phyloP scores from a whole-genome alignment of 2,329 filamentous ascomycete genomes.

The Cercospora janseana region DNA sequence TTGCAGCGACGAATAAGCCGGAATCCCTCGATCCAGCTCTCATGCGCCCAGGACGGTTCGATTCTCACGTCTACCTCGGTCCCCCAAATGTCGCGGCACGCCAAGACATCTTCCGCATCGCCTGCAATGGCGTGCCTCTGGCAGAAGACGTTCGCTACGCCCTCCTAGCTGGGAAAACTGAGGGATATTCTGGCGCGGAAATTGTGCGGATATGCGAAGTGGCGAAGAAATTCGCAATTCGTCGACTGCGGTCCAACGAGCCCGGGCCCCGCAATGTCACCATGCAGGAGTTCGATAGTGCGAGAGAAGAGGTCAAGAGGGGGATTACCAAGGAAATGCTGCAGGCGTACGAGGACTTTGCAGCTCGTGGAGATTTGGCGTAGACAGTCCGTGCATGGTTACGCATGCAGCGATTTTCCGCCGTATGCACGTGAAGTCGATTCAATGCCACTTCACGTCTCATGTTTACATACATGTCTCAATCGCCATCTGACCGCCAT shows the following conservation, averaged over 20 bases:
- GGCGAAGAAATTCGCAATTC: conserved; percentile 34
- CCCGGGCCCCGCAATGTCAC: conserved; percentile 37
- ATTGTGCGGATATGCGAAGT: conserved; percentile 59
- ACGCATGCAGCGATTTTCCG: too few relatives aligned
- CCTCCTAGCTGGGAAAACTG: conserved; percentile 61
- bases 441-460: too few relatives aligned
- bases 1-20: conserved; percentile 89
- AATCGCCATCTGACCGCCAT: too few relatives aligned
- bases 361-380: neutral
- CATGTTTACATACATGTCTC: too few relatives aligned
- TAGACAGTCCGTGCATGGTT: neutral
- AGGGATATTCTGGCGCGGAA: conserved; percentile 85
- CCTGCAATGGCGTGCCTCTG: conserved; percentile 61
- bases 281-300: conserved; percentile 46
- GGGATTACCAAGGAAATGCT: conserved; percentile 62
- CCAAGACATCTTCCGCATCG: conserved; percentile 70
- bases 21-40: conserved; percentile 82
- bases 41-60: conserved; percentile 80
- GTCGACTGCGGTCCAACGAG: conserved; percentile 30
- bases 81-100: conserved; percentile 72
- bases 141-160: conserved; percentile 63
- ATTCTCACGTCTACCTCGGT: conserved; percentile 80
- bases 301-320: conserved; percentile 47
- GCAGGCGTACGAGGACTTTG: conserved; percentile 51
- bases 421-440: too few relatives aligned